Evolutionary conservation across 768 basidiomycete species (phyloP).

Genomic region (Suillus plorans): DNA sequence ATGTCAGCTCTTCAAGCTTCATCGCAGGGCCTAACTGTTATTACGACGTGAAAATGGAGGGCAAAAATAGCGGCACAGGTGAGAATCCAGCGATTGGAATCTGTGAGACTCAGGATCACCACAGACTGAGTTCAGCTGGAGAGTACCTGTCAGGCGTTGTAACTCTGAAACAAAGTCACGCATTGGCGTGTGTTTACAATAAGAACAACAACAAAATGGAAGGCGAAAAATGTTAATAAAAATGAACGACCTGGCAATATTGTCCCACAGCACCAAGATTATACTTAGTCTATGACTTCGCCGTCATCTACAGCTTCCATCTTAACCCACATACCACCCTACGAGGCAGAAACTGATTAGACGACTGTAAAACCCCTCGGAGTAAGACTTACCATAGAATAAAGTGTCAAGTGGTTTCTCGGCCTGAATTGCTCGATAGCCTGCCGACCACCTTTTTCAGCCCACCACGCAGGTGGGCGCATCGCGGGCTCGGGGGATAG

Average conservation of each 20-base stretch:
- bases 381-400: conserved; percentile 34
- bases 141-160: not conserved
- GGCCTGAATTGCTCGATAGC: conserved; percentile 26
- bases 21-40: not conserved
- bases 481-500: conserved; percentile 23
- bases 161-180: not conserved
- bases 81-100: not conserved
- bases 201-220: not conserved
- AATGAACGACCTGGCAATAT: not conserved
- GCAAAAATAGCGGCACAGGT: not conserved
- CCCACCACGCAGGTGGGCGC: conserved; percentile 31
- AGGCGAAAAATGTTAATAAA: too few species aligned
- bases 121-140: not conserved
- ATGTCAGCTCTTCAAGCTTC: not conserved
- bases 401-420: conserved; percentile 31
- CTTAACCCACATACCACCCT: conserved; percentile 50
- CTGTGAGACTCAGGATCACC: not conserved
- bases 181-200: not conserved
- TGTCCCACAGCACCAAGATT: not conserved
- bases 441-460: conserved; percentile 22
- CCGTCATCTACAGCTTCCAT: conserved; percentile 33
- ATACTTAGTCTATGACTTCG: not conserved
- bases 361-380: not conserved
- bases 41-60: not conserved
- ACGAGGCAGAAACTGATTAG: not conserved